These are phyloP conservation scores for Cercospora zeina DNA, from an alignment of 2,329 filamentous ascomycete genomes.

Conservation along the genomic window DNA sequence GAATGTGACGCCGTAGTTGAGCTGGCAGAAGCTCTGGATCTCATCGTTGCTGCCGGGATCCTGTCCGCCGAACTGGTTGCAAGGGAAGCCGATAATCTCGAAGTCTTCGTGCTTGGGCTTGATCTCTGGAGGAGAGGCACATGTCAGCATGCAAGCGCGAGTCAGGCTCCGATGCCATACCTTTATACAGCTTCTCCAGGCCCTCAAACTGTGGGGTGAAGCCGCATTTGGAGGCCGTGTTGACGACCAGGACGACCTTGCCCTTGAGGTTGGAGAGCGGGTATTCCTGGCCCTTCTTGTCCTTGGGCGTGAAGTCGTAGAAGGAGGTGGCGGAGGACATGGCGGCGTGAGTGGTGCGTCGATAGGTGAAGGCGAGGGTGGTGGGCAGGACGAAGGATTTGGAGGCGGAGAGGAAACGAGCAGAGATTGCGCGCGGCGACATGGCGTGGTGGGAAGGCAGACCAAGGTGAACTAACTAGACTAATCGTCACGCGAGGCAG, in stretches of 20 bases:
- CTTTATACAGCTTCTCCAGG: slow-evolving; percentile 86
- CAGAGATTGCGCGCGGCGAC: neutral
- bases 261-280: slow-evolving; percentile 71
- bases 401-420: neutral
- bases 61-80: slow-evolving; percentile 94
- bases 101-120: slow-evolving; percentile 72
- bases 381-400: slow-evolving; percentile 10
- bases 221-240: slow-evolving; percentile 97
- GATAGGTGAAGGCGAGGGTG: slow-evolving; percentile 12
- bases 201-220: slow-evolving; percentile 95
- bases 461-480: no score
- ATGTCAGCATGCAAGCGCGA: slow-evolving; percentile 2
- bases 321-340: slow-evolving; percentile 72
- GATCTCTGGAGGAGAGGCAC: slow-evolving; percentile 47
- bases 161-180: slow-evolving; percentile 25
- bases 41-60: slow-evolving; percentile 75
- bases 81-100: slow-evolving; percentile 89
- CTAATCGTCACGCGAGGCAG: neutral
- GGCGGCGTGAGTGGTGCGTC: slow-evolving; percentile 30
- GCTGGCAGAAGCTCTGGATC: slow-evolving; percentile 70
- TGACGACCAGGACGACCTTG: slow-evolving; percentile 95
- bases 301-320: slow-evolving; percentile 76
- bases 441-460: no score
- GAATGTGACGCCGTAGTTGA: slow-evolving; percentile 94
- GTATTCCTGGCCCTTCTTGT: slow-evolving; percentile 68